phyloP scores from a whole-genome alignment of 2,329 filamentous ascomycete species.

The Arthrinium puccinioides region DNA sequence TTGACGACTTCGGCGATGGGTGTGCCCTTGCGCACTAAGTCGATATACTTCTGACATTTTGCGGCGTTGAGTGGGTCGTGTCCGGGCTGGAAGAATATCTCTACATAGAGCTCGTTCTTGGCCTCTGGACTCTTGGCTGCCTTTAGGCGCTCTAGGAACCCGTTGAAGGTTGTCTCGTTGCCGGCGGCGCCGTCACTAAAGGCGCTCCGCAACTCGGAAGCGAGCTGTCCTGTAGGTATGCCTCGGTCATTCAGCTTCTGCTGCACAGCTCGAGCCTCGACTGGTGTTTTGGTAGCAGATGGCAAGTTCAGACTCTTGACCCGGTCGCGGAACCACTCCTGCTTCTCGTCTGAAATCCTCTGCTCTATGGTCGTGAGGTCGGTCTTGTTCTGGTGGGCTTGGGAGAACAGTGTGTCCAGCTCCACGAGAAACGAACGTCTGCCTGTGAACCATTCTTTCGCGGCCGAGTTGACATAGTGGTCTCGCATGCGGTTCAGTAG shows the following conservation, averaged over 20 bases:
- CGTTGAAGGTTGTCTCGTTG: slow-evolving; percentile 20
- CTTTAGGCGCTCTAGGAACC: slow-evolving; percentile 22
- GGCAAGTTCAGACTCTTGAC: slow-evolving; percentile 17
- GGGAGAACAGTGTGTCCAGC: slow-evolving; percentile 40
- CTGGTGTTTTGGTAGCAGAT: slow-evolving; percentile 15
- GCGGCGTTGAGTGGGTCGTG: slow-evolving; percentile 21
- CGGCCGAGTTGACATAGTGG: slow-evolving; percentile 27
- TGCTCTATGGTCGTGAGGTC: slow-evolving; percentile 39
- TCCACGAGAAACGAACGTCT: slow-evolving; percentile 41
- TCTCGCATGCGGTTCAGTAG: slow-evolving; percentile 37
- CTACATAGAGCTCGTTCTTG: slow-evolving; percentile 30
- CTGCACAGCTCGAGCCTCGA: slow-evolving; percentile 17
- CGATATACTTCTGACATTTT: slow-evolving; percentile 30
- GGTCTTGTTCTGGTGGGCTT: slow-evolving; percentile 35
- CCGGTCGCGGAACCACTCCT: slow-evolving; percentile 42
- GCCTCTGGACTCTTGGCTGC: slow-evolving; percentile 22
- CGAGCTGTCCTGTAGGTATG: slow-evolving; percentile 17
- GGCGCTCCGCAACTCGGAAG: slow-evolving; percentile 15
- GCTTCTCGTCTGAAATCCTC: slow-evolving; percentile 43
- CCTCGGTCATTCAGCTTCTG: slow-evolving; percentile 19
- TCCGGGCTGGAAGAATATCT: slow-evolving; percentile 32
- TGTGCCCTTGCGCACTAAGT: slow-evolving; percentile 23
- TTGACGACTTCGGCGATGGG: slow-evolving; percentile 21
- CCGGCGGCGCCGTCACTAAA: slow-evolving; percentile 13
- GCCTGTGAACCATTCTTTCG: slow-evolving; percentile 45